Evolutionary conservation across 1,284 basidiomycete genomes (phyloP).

Genomic region (Malassezia caprae): DNA sequence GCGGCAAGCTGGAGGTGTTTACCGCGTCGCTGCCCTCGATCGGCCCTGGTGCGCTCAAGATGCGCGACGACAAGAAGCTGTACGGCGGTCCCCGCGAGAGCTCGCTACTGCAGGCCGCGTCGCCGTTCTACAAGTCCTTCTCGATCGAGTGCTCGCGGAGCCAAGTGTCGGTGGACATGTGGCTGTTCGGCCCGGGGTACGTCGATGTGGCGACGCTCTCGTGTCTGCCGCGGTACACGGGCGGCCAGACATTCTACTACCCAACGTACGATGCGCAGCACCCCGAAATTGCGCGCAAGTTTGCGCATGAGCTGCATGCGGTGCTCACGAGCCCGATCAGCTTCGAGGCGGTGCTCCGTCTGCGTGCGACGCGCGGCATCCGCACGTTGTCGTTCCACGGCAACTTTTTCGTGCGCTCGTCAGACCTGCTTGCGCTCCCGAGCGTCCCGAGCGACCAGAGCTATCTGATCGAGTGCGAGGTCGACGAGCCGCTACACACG

Average conservation of each 20-base stretch:
- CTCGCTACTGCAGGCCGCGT: slow-evolving; percentile 52
- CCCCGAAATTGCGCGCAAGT: slow-evolving; percentile 90
- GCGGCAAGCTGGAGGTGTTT: slow-evolving; percentile 88
- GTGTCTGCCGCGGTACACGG: slow-evolving; percentile 90
- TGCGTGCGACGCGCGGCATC: slow-evolving; percentile 71
- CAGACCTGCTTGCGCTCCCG: slow-evolving; percentile 90
- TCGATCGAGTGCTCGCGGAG: slow-evolving; percentile 95
- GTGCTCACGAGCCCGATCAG: slow-evolving; percentile 88
- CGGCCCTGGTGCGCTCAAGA: slow-evolving; percentile 85
- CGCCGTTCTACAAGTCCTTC: slow-evolving; percentile 95
- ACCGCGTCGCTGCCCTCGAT: slow-evolving; percentile 76
- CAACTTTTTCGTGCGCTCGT: slow-evolving; percentile 98
- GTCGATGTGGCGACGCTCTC: slow-evolving; percentile 89
- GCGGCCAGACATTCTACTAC: slow-evolving; percentile 96
- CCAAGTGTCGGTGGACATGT: slow-evolving; percentile 98
- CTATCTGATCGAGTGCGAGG: slow-evolving; percentile 91
- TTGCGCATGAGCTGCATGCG: slow-evolving; percentile 90
- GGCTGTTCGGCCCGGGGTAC: slow-evolving; percentile 84
- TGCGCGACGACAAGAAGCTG: slow-evolving; percentile 89
- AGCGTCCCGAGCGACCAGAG: slow-evolving; percentile 92
- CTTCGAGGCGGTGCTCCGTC: slow-evolving; percentile 93
- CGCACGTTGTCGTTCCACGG: slow-evolving; percentile 97
- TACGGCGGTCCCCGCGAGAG: slow-evolving; percentile 81
- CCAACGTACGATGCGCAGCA: slow-evolving; percentile 92
- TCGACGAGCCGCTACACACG: slow-evolving; percentile 85